These are phyloP conservation scores for Saccharomycopsis sp. DNA, from an alignment of 805 yeast genomes.

Conservation along the genomic window DNA sequence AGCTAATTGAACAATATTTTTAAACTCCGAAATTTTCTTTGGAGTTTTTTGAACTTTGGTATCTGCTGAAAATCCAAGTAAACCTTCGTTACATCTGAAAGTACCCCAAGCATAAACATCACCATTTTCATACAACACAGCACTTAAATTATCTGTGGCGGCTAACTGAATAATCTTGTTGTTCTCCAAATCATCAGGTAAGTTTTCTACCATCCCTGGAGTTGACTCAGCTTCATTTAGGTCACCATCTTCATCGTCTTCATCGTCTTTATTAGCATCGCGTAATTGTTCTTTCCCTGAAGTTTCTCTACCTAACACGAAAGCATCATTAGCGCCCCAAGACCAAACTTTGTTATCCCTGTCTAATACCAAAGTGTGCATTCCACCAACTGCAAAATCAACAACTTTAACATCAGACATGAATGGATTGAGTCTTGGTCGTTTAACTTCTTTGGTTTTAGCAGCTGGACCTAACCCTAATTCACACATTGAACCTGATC, in stretches of 20 bases:
- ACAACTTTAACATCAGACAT: constrained; percentile 65
- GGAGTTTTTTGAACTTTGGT: constrained; percentile 64
- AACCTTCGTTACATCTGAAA: constrained; percentile 88
- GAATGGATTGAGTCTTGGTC: constrained; percentile 87
- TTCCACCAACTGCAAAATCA: constrained; percentile 91
- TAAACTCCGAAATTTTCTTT: constrained; percentile 49
- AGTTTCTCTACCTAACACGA: constrained; percentile 84
- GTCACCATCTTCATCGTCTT: constrained; percentile 67
- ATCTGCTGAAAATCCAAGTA: constrained; percentile 70
- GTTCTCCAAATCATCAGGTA: constrained; percentile 40
- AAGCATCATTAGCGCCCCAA: constrained; percentile 96
- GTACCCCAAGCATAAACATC: constrained; percentile 98
- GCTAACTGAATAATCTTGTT: constrained; percentile 68
- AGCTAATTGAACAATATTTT: constrained; percentile 73
- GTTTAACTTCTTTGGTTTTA: constrained; percentile 84
- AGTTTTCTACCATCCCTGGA: constrained; percentile 66
- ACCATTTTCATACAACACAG: constrained; percentile 71
- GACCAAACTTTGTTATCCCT: constrained; percentile 79
- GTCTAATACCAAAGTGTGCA: constrained; percentile 85
- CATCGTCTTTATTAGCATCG: constrained; percentile 54
- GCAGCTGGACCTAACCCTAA: constrained; percentile 96
- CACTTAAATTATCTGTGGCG: constrained; percentile 89
- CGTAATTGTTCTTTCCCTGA: constrained; percentile 59
- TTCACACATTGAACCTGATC: constrained; percentile 96
- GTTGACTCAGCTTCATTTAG: constrained; percentile 85